Base-by-base conservation (phyloP, 2,329 filamentous ascomycete species). In the Lachnellula arida region DNA sequence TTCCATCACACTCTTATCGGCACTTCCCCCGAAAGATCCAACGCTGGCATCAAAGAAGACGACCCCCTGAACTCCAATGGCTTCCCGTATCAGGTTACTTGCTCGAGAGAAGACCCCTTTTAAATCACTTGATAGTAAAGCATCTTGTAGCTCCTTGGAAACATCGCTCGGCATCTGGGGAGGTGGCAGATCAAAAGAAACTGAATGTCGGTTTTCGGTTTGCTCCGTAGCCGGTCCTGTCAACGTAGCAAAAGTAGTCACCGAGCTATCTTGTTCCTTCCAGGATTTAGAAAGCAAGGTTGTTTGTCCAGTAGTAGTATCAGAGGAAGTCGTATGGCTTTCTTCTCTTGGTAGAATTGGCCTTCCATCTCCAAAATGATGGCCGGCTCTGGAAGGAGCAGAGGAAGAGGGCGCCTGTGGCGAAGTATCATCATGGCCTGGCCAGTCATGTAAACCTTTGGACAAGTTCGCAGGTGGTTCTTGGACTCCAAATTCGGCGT, bases 81-180 rank as follows among this genome's bases (percentile, higher is more conserved):
- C 63, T 55, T 70, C 68, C 43, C 68, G 59, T 25, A 70, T 68
- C 14, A 70, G 60, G 48, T 69, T 69, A 47, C 63, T 65, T 28
- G 67, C 65, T 52, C 67, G 53, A 25, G 60, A 58, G 49, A 70
- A 69, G 3, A 66, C 60, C 8, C 55, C 48, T 53, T 61, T 65
- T 19, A 68, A 44, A 54, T 68, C 64, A 25, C 54, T 58, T 23
- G 67, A 64, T n/a, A 68, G 43, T 2, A 65, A 49, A 0, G 61
- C 63, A 37, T 67, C 63, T 35, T 67, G 65, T 17, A 65, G 47
- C 23, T 64, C 59, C 28, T 63, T 62, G 1, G 62, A 62, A 9
- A 55, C 34, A n/a, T 63, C 61, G 23, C 47, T 11, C 8, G 37
- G 25, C 9, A 49, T 22, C 11, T 58, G 53, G 28, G 58, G 46